These are phyloP conservation scores for Ustilaginoidea virens DNA, from an alignment of 2,329 filamentous ascomycete species.

Conservation along the genomic window DNA sequence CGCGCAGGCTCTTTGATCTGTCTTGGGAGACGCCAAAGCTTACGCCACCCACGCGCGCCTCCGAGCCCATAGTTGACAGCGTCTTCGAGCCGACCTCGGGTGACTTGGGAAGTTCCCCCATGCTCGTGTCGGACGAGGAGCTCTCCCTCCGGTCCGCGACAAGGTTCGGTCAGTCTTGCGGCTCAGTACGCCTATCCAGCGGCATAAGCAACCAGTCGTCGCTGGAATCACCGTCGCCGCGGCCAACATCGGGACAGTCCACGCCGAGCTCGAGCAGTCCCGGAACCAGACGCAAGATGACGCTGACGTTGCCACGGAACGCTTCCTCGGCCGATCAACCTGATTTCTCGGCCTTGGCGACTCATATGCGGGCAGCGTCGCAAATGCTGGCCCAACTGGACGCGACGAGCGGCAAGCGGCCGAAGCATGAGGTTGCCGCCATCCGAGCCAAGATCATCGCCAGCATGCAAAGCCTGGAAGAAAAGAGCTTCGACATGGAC, in stretches of 20 bases:
- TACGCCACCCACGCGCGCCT: conserved; percentile 22
- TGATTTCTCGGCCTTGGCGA: conserved; percentile 69
- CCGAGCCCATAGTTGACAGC: conserved; percentile 44
- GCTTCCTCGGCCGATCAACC: conserved; percentile 49
- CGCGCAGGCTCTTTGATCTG: conserved; percentile 50
- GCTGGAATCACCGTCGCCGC: conserved; percentile 50
- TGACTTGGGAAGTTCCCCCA: conserved; percentile 58
- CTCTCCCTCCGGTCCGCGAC: conserved; percentile 13
- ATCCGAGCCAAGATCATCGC: conserved; percentile 80
- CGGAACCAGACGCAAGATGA: conserved; percentile 42
- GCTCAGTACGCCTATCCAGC: conserved; percentile 41
- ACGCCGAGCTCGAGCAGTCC: conserved; percentile 56
- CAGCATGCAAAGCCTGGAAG: conserved; percentile 77
- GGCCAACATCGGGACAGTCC: conserved; percentile 53
- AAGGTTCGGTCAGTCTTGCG: conserved; percentile 15
- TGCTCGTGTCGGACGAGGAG: conserved; percentile 45
- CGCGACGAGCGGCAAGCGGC: conserved; percentile 63
- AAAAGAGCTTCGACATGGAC: conserved; percentile 67
- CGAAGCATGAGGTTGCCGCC: conserved; percentile 64
- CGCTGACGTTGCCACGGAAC: conserved; percentile 38
- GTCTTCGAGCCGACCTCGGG: conserved; percentile 73
- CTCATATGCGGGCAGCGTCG: conserved; percentile 75
- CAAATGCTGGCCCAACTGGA: conserved; percentile 79
- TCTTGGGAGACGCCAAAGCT: conserved; percentile 47
- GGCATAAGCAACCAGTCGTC: conserved; percentile 44